A percentile compares a stretch with the other conserved stretches of the same genome.
Evolutionary conservation across 768 basidiomycete species (phyloP).

Genomic region (Tulasnella sp.): DNA sequence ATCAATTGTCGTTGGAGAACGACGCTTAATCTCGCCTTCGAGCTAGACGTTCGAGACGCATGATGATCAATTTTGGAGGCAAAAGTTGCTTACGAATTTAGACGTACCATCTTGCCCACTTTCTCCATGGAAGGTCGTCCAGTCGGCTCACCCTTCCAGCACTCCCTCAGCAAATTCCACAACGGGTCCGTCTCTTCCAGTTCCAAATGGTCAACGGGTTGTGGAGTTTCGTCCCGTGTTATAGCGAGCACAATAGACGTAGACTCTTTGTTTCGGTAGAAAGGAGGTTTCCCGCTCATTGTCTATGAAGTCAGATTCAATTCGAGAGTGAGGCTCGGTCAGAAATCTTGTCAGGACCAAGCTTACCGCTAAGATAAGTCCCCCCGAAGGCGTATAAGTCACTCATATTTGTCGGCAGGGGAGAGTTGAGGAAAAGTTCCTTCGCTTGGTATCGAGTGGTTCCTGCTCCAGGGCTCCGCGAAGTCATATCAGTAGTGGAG

Average conservation of each 20-base stretch:
- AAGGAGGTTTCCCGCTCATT: background rate
- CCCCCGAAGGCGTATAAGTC: background rate
- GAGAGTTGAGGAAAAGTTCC: background rate
- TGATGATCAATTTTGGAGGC: background rate
- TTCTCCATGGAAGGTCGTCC: background rate
- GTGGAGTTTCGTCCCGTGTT: background rate
- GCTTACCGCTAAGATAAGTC: background rate
- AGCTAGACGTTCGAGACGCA: background rate
- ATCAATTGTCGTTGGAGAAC: background rate
- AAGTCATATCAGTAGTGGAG: background rate
- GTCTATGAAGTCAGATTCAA: background rate
- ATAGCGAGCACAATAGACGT: background rate
- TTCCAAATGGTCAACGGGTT: background rate
- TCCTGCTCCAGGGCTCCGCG: background rate
- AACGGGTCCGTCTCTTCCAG: background rate
- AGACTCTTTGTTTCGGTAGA: background rate
- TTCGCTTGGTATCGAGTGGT: background rate
- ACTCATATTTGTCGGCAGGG: background rate
- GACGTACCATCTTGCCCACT: background rate
- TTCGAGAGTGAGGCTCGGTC: background rate
- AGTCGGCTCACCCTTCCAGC: background rate
- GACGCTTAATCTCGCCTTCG: background rate
- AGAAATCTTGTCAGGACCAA: background rate
- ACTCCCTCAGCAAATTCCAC: constrained; percentile 13
- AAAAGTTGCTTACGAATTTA: background rate